Evolutionary conservation across 179 eudicot genomes (phyloP), one percentile per base, ranked within the genome.

Genomic region (Beta corolliflora): DNA sequence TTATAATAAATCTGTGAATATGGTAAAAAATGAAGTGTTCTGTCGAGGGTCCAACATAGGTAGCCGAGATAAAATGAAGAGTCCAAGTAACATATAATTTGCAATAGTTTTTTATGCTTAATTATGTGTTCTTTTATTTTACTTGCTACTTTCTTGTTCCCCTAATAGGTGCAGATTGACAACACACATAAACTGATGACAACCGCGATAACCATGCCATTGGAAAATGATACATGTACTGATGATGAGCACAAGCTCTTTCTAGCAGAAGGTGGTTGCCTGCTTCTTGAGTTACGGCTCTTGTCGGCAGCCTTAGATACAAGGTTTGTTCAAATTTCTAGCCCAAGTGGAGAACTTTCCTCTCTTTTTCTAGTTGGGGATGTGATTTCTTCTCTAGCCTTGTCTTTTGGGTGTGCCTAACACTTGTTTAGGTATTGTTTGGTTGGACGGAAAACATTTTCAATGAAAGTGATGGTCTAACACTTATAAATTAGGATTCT

Each of bases 251-350:
- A 46, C 48, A 69, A 63, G 48, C 31, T 19, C 31, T 63, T 25
- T 80, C 65, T 69, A 52, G 45, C 75, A 41, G 63, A 80, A 66
- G 69, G 82, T 80, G 85, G 80, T 10, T 41, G 60, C 66, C 31
- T 85, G 79, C 84, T 85, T 80, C 77, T 82, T 67, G 85, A 85
- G 77, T 77, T 85, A 58, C 77, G 31, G 71, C 68, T 85, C 0
- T 77, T 82, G 59, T 85, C 88, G 19, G 84, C 81, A 41, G 48
- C 80, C 70, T 23, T 85, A 50, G 64, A 61, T 60, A 60, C 83
- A 76, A 80, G 80, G 88, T 85, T 64, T 67, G 83, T 85, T 75
- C 11, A 46, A 46, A 21, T 41, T 45, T 13, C 36, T 71, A 25
- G 12, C 29, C 55, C 13, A 75, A 3, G 64, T 41, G 29, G 14